phyloP scores from a whole-genome alignment of 1,284 basidiomycete genomes.

The Cryptococcus maquisensis region DNA sequence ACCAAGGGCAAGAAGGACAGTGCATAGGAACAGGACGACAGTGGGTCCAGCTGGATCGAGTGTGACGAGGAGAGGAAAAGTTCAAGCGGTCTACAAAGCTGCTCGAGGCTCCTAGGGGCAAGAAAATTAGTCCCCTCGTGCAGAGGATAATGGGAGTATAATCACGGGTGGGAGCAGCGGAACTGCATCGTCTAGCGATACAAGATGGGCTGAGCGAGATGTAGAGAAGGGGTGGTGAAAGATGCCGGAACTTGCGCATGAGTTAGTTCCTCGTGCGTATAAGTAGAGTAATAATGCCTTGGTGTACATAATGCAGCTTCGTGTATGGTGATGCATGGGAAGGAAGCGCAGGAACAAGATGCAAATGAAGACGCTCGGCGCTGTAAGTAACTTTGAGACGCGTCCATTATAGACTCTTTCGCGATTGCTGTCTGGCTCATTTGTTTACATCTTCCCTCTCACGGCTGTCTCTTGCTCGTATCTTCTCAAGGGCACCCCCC shows the following conservation, averaged over 20 bases:
- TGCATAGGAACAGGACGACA: neutral
- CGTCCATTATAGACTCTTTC: no score
- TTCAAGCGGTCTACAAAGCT: conserved; percentile 13
- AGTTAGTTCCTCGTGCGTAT: no score
- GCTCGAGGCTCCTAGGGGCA: conserved; percentile 19
- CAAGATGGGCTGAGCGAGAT: no score
- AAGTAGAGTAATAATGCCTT: no score
- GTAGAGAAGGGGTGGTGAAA: neutral
- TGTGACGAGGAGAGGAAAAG: neutral
- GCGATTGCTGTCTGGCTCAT: neutral
- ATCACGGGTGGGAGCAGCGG: neutral
- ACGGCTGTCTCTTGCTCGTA: no score
- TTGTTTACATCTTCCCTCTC: neutral
- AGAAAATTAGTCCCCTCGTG: conserved; percentile 18
- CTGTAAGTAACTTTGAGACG: no score
- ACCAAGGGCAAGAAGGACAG: neutral
- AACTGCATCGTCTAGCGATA: neutral
- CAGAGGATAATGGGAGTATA: conserved; percentile 12
- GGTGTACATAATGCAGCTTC: no score
- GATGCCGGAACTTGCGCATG: no score
- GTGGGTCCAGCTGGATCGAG: conserved; percentile 6
- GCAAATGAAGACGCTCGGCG: no score
- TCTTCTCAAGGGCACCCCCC: no score
- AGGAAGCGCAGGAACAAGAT: no score
- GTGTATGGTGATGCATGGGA: no score